Evolutionary conservation across 805 yeast species (phyloP).

Genomic region (Candida manassasensis): DNA sequence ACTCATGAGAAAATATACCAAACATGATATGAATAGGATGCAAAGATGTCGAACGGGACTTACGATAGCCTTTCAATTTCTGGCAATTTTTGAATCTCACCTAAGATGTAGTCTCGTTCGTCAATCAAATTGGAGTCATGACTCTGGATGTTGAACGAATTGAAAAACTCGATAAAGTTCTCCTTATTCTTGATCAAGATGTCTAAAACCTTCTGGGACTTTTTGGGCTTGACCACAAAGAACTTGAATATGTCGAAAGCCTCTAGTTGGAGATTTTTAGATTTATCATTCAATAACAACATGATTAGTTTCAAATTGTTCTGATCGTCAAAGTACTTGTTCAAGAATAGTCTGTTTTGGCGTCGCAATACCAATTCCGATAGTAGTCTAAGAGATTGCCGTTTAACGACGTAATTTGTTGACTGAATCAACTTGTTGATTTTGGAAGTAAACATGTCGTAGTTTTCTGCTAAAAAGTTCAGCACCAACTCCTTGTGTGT

Average conservation of each 20-base stretch:
- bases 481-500: constrained; percentile 63
- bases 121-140: constrained; percentile 66
- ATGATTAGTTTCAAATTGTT: constrained; percentile 81
- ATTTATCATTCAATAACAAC: constrained; percentile 82
- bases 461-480: constrained; percentile 60
- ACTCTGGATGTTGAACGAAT: constrained; percentile 56
- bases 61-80: constrained; percentile 38
- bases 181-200: constrained; percentile 79
- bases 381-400: constrained; percentile 80
- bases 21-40: constrained; percentile 1
- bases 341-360: constrained; percentile 67
- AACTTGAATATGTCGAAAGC: constrained; percentile 92
- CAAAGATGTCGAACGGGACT: not conserved
- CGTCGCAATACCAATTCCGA: constrained; percentile 68
- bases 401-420: constrained; percentile 83
- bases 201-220: constrained; percentile 73
- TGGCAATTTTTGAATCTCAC: constrained; percentile 69
- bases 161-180: constrained; percentile 65
- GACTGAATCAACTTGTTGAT: constrained; percentile 72
- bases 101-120: constrained; percentile 76
- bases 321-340: constrained; percentile 71
- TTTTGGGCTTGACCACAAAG: constrained; percentile 93
- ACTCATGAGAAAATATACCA: too few species aligned
- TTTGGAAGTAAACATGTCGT: constrained; percentile 51
- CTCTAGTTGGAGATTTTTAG: constrained; percentile 83